These are phyloP conservation scores for Alternaria arbusti DNA, from an alignment of 2,329 filamentous ascomycete genomes.

Conservation along the genomic window DNA sequence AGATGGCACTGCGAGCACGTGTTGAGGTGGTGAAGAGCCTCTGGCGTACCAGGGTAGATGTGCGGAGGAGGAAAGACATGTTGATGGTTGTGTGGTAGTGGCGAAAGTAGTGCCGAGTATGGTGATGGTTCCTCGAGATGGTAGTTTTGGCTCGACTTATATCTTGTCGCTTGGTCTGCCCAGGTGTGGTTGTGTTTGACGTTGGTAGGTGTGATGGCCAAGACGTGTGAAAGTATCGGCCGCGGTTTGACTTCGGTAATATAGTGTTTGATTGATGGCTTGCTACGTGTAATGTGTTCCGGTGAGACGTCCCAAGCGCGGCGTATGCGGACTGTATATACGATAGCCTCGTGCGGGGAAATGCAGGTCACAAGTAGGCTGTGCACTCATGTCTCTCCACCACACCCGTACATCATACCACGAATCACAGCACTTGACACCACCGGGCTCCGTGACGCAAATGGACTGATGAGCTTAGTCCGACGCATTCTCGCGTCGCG, in stretches of 20 bases:
- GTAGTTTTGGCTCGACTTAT: conserved; percentile 10
- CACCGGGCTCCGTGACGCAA: conserved; percentile 8
- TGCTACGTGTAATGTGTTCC: conserved; percentile 21
- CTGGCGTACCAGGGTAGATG: conserved; percentile 30
- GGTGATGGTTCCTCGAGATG: conserved; percentile 1
- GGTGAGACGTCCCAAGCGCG: conserved; percentile 19
- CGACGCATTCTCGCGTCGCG: conserved; percentile 37
- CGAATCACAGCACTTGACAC: conserved; percentile 40
- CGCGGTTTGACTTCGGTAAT: conserved; percentile 20
- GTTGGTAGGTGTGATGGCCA: conserved; percentile 13
- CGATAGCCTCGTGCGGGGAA: conserved; percentile 31
- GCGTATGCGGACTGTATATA: conserved; percentile 32
- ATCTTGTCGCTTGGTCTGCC: not conserved
- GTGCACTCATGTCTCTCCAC: conserved; percentile 36
- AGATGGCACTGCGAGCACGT: conserved; percentile 31
- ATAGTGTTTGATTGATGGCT: conserved; percentile 14
- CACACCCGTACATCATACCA: conserved; percentile 35
- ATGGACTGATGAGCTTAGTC: conserved; percentile 22
- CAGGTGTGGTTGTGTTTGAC: not conserved
- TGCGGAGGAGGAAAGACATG: conserved; percentile 40
- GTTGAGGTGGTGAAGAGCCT: conserved; percentile 40
- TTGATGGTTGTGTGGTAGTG: conserved; percentile 15
- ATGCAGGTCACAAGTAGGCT: conserved; percentile 35
- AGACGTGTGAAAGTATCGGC: conserved; percentile 23
- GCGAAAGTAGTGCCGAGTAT: not conserved